Base-by-base conservation (phyloP, 2,329 filamentous ascomycete species). In the Diaporthe sp. region DNA sequence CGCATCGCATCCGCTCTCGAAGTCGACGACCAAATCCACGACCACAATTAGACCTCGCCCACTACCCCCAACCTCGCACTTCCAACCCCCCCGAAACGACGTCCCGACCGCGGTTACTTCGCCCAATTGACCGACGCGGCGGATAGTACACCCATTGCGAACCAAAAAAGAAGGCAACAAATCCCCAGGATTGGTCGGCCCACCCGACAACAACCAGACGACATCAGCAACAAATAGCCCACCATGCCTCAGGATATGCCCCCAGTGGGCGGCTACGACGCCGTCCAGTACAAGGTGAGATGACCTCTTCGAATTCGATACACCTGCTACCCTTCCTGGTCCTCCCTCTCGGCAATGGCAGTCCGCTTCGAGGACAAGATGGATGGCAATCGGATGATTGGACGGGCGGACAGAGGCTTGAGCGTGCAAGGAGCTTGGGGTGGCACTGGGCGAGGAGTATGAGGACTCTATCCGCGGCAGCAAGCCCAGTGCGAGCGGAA, bases 231-330 rank as follows among this genome's bases (percentile, higher is more conserved):
- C 31, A 39, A 39, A 8, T 77, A 74, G 82, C 81, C 85, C 89
- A 92, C 79, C 83, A 98, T 98, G 96, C 93, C 94, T 89, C 96
- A 98, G 91, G 97, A 99, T 90, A 95, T 99, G 92, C 97, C 97
- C 88, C 97, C 97, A 81, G 85, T 87, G 83, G 97, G 96, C 89
- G 97, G 97, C 90, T 99, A 99, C 87, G 94, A 92, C 85, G 93
- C 96, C 86, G 94, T 99, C 79, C 97, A 99, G 88, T 99, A 98
- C 90, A 98, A 98, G 92, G 94, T 96, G 85, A 82, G 89, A 25
- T 31, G 1, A 17, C 17, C 8, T 28, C 25, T 49, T 4, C 25
- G 25, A 49, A 3, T 19, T 2, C 17, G 8, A 39, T 62, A 7
- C 15, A 13, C 25, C 42, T 8, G 0, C 25, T 25, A 4, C 9